A percentile compares a stretch with the other conserved stretches of the same genome.
Conservation (phyloP, 441 rosid genomes). For the Erodium texanum region DNA sequence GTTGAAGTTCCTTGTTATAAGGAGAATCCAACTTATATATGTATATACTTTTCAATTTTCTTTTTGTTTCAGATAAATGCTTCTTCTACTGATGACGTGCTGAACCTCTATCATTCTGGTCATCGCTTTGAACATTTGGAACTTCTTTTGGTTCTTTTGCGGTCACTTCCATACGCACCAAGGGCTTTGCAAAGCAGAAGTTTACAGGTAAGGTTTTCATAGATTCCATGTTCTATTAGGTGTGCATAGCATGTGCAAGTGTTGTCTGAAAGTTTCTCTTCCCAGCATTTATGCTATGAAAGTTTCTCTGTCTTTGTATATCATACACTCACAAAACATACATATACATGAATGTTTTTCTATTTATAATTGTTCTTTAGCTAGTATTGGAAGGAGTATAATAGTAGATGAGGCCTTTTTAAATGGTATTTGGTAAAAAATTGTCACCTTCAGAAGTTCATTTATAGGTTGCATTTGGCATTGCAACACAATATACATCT, state of each 20-base stretch:
- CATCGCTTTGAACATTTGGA: conserved; percentile 90
- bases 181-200: conserved; percentile 77
- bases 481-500: too few relatives aligned
- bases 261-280: too few relatives aligned
- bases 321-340: too few relatives aligned
- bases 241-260: conserved; percentile 14
- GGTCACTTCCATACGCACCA: conserved; percentile 78
- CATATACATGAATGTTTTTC: too few relatives aligned
- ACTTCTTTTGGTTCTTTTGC: conserved; percentile 83
- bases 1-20: background rate
- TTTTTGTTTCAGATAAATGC: conserved; percentile 71
- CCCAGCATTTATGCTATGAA: conserved; percentile 1
- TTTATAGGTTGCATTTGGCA: too few relatives aligned
- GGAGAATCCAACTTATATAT: background rate
- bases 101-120: conserved; percentile 90
- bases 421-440: too few relatives aligned
- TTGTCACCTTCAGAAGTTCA: too few relatives aligned
- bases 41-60: background rate
- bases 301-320: too few relatives aligned
- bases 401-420: too few relatives aligned
- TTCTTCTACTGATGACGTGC: conserved; percentile 85
- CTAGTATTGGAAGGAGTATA: too few relatives aligned
- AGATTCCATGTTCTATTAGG: conserved; percentile 1
- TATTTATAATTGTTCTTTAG: too few relatives aligned
- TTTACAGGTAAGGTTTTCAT: conserved; percentile 64